Base-by-base conservation (phyloP, 2,329 filamentous ascomycete genomes). In the Aspergillus nomiae region DNA sequence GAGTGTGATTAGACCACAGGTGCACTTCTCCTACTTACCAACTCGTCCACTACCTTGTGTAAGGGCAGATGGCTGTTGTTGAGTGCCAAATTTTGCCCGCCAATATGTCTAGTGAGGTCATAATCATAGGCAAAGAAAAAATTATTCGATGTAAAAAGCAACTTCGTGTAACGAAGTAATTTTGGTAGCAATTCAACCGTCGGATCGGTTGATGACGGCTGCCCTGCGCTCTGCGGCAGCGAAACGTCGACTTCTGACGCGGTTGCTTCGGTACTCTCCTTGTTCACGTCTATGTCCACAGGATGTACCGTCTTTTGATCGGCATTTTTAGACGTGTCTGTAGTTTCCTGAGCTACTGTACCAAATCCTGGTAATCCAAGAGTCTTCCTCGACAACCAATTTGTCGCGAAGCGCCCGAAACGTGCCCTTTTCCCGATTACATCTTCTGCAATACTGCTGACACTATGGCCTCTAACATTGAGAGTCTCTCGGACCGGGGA, bases 81-180 rank as follows among this genome's bases (percentile, higher is more conserved):
- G 36, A 74, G 70, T 9, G 76, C 62, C 10, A 75, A 60, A 51
- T 77, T 76, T 69, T 81, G 77, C 43, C 76, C 74, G 58, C 77
- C 75, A 64, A 86, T 75, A 60, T 86, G 88, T 61, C 90, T 86
- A 0, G 95, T 98, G 57, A 99, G 86, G 74, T 99, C 94, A 74
- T 94, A 86, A 67, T 99, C 95, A 76, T 99, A 97, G 0, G 94
- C 94, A 76, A 94, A 99, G 81, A 90, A 98, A 77, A 97, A 98
- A 75, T 92, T 97, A 66, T 86, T 86, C 0, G 90, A 93, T 1
- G 91, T 89, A 73, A 97, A 94, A 64, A 97, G 87, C 60, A 98
- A 87, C 72, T 92, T 92, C 1, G 92, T 89, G 36, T 92, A 96
- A 46, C 90, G 87, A 48, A 99, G 78, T 45, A 98, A 83, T 73